phyloP scores from a whole-genome alignment of 2,329 filamentous ascomycete species.

The Aureobasidium sp. region DNA sequence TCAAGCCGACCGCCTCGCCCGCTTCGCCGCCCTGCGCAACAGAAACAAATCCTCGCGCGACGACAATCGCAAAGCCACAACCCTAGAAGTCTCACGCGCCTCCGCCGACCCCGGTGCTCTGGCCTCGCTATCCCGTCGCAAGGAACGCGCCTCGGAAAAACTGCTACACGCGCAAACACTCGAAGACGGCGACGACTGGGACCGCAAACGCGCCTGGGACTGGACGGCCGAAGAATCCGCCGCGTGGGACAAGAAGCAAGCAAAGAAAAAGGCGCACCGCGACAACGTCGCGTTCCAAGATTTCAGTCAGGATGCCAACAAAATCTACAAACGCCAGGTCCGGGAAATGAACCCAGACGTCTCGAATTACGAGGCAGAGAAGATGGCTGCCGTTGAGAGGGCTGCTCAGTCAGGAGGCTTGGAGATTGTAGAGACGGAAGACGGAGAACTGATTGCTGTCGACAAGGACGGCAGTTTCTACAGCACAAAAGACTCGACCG shows the following conservation, averaged over 20 bases:
- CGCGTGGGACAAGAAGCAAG: slow-evolving; percentile 83
- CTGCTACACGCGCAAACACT: slow-evolving; percentile 87
- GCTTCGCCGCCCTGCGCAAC: slow-evolving; percentile 81
- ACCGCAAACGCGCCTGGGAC: slow-evolving; percentile 97
- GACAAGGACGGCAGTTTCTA: slow-evolving; percentile 90
- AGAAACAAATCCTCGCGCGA: slow-evolving; percentile 53
- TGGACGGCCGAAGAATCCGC: slow-evolving; percentile 95
- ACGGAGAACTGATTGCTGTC: slow-evolving; percentile 88
- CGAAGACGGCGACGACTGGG: slow-evolving; percentile 81
- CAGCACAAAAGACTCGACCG: slow-evolving; percentile 74
- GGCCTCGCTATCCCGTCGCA: slow-evolving; percentile 71
- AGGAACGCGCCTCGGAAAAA: slow-evolving; percentile 84
- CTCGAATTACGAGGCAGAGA: slow-evolving; percentile 80
- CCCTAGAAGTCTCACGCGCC: slow-evolving; percentile 72
- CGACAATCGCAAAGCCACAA: slow-evolving; percentile 75
- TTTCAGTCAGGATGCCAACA: slow-evolving; percentile 78
- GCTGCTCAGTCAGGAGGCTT: slow-evolving; percentile 78
- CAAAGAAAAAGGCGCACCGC: slow-evolving; percentile 72
- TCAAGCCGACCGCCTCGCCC: slow-evolving; percentile 57
- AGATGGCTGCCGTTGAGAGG: slow-evolving; percentile 74
- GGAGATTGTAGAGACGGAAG: slow-evolving; percentile 91
- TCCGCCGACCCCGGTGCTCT: slow-evolving; percentile 72
- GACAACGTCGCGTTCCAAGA: slow-evolving; percentile 88
- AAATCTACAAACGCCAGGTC: slow-evolving; percentile 90
- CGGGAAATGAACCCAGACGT: slow-evolving; percentile 68